phyloP scores from a whole-genome alignment of 2,329 filamentous ascomycete species.

The Cordyceps cicadae region DNA sequence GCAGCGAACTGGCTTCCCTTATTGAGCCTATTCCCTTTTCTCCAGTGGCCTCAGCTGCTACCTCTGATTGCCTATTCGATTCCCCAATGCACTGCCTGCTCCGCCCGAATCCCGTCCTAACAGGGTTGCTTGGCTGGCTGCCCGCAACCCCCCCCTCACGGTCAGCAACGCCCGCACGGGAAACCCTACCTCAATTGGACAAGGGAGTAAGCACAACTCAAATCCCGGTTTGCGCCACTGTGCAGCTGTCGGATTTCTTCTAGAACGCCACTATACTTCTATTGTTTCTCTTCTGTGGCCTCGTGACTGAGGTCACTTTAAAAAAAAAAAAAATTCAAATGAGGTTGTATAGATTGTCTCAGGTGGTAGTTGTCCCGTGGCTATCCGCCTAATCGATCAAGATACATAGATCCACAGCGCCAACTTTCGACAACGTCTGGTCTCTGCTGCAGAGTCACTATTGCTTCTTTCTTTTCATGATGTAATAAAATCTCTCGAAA shows the following conservation, averaged over 20 bases:
- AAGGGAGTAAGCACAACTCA: conserved; percentile 9
- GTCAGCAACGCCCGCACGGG: conserved; percentile 5
- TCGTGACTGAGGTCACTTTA: background rate
- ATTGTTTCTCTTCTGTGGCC: background rate
- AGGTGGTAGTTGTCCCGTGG: background rate
- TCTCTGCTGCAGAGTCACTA: background rate
- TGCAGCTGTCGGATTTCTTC: background rate
- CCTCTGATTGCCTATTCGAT: background rate
- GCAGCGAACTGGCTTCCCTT: background rate
- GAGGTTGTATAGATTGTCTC: background rate
- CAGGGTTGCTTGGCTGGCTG: background rate
- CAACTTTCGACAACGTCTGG: background rate
- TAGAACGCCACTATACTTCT: background rate
- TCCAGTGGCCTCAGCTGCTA: background rate
- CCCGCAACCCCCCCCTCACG: background rate
- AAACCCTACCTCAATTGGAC: conserved; percentile 9
- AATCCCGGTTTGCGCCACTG: background rate
- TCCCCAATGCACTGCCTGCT: background rate
- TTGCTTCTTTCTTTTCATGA: background rate
- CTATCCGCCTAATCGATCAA: background rate
- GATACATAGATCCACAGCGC: background rate
- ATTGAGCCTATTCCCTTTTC: background rate
- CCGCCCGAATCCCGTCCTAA: background rate
- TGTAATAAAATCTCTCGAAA: background rate
- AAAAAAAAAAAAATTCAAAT: too few relatives aligned